Evolutionary conservation across 2,329 filamentous ascomycete genomes (phyloP), one percentile per base, ranked within the genome.

Genomic region (Fusarium gaditjirri): DNA sequence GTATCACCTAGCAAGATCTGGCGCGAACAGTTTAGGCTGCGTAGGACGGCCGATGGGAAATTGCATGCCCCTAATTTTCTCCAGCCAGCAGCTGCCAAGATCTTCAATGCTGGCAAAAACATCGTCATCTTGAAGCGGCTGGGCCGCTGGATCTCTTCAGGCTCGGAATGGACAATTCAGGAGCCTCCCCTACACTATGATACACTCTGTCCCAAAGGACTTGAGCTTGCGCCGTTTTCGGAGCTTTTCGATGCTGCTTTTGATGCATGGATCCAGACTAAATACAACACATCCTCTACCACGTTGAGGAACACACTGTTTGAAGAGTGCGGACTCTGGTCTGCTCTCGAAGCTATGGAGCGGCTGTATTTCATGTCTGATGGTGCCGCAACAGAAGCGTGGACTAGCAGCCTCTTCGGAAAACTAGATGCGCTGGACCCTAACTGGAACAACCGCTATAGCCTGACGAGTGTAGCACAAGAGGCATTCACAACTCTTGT

Each of bases 91-190:
- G 90, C 89, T 1, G 83, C 85, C 29, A 92, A 91, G 69, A 94
- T 98, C 41, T 95, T 97, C 76, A 94, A 91, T 2, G 91, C 94
- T 3, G 95, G 95, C 1, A 98, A 98, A 81, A 97, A 92, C 75
- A 91, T 96, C 61, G 89, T 96, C 2, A 92, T 98, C 47, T 83
- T 98, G n/a, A 91, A 91, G 67, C 88, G 92, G 52, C 84, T 97
- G 16, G 89, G 90, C 43, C 85, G 87, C 61, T 85, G 87, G 66
- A 79, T 84, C 53, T 75, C 81, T 52, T 77, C 75, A 62, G 79
- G 77, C 78, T 72, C 69, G 6, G 64, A 75, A 8, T 75, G 67
- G 53, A 55, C 61, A 63, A 81, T 67, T 44, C 79, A 65, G 57
- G 87, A 86, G 69, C 86, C 83, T 38, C 81, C 74, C 19, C 80